Conservation (phyloP, 2,329 filamentous ascomycete genomes). For the Hansfordia pulvinata region DNA sequence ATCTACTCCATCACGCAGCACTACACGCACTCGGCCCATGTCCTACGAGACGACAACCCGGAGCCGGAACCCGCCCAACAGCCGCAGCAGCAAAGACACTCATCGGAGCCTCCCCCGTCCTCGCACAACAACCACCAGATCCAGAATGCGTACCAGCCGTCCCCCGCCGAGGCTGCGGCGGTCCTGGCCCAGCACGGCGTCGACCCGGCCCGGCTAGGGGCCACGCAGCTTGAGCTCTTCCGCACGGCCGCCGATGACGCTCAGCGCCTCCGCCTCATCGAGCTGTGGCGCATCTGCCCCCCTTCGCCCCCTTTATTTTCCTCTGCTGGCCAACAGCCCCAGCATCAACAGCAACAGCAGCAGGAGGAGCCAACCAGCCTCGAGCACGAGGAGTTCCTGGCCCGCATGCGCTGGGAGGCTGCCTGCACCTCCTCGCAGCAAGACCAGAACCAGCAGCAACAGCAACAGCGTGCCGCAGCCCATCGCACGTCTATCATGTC, state of each 20-base stretch:
- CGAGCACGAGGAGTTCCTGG: constrained; percentile 45
- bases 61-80: constrained; percentile 15
- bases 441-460: constrained; percentile 27
- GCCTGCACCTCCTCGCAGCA: no score
- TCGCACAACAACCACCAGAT: no score
- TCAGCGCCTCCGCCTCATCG: constrained; percentile 61
- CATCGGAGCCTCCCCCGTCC: constrained; percentile 33
- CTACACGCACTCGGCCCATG: constrained; percentile 64
- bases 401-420: constrained; percentile 48
- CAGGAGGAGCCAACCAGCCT: constrained; percentile 37
- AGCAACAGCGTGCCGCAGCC: constrained; percentile 9
- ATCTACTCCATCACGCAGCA: constrained; percentile 66
- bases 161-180: constrained; percentile 36
- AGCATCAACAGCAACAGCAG: constrained; percentile 38
- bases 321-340: constrained; percentile 35
- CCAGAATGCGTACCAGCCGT: constrained; percentile 29
- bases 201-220: constrained; percentile 51
- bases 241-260: constrained; percentile 55
- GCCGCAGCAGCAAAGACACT: constrained; percentile 27
- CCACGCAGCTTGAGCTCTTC: constrained; percentile 64
- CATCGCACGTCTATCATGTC: no score
- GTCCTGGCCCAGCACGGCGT: constrained; percentile 52
- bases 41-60: constrained; percentile 23
- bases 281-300: constrained; percentile 76
- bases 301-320: no score